Evolutionary conservation across 176 grass and related monocot species (phyloP), one percentile per base, ranked within the genome.

Genomic region (Poa pratensis): DNA sequence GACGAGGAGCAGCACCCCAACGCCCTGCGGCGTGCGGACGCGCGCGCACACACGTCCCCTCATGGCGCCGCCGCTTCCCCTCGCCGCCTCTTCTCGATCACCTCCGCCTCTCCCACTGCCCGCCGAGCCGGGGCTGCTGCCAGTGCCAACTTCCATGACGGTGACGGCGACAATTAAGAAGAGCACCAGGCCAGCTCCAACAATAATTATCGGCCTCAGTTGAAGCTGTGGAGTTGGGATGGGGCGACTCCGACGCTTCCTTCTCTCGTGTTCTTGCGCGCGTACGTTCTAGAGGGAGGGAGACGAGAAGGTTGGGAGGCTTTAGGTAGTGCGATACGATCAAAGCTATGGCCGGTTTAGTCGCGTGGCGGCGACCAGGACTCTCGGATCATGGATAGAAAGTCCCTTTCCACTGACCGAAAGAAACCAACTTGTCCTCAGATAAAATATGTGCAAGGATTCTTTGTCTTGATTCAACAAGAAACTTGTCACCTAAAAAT

Each of bases 1-100:
- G 80, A 87, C 45, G 65, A 90, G 49, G 68, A 90, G 68, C 57
- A 90, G 54, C 7, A 80, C 75, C 34, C 67, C 88, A 37, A 83
- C 84, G 20, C 88, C 88, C 24, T 79, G 80, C 74, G 84, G 88
- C 80, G 75, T 42, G 32, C 66, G 10, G 1, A 82, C 80, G 24
- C 79, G 73, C 65, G 79, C 66, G 57, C 45, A 66, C 84, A 90
- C 74, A 66, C 66, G 88, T 37, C 52, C 70, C 84, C 59, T 87
- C 84, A 86, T 87, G 19, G 55, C 81, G 54, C 67, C 46, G 26
- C 35, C 61, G 10, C 23, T 28, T 23, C 20, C 16, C 64, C 26
- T 23, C 28, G 40, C 24, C 12, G n/a, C 74, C 1, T 26, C 74
- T 49, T 59, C 77, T n/a, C 28, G 69, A 60, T n/a, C 73, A 17